A percentile compares a stretch with the other conserved stretches of the same genome.
Conservation (phyloP, 1,139 yeast genomes). For the Debaryomyces psychrophilus region DNA sequence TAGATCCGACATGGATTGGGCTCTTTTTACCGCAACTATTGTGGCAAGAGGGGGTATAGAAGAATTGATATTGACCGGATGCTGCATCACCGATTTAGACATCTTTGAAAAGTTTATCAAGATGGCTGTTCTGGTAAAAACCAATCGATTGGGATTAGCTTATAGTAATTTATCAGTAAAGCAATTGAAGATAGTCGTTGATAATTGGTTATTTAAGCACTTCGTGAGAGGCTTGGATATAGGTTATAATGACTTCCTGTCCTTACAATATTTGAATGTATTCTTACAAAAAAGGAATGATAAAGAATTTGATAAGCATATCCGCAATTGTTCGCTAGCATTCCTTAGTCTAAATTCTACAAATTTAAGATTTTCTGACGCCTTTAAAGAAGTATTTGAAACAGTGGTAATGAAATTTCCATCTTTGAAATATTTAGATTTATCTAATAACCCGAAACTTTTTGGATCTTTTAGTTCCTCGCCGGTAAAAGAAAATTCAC, state of each 20-base stretch:
- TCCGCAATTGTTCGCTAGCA: constrained; percentile 41
- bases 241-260: constrained; percentile 68
- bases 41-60: constrained; percentile 74
- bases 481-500: background rate
- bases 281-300: constrained; percentile 27
- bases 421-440: constrained; percentile 62
- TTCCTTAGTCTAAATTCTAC: constrained; percentile 78
- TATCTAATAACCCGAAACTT: constrained; percentile 64
- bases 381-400: constrained; percentile 38
- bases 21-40: constrained; percentile 66
- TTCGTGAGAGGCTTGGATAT: constrained; percentile 62
- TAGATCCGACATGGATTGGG: constrained; percentile 78
- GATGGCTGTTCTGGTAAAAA: constrained; percentile 53
- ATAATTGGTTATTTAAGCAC: constrained; percentile 40
- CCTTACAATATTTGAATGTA: constrained; percentile 30
- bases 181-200: constrained; percentile 54
- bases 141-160: constrained; percentile 67
- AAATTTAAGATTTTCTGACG: constrained; percentile 42
- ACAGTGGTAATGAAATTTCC: constrained; percentile 44
- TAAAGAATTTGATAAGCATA: constrained; percentile 22
- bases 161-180: constrained; percentile 58
- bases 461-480: constrained; percentile 36
- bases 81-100: constrained; percentile 59
- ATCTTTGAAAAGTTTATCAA: constrained; percentile 61
- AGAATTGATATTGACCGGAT: constrained; percentile 71